A percentile compares a stretch with the other conserved stretches of the same genome.
Evolutionary conservation across 1,284 basidiomycete species (phyloP).

Genomic region (Calocybe gambosa): DNA sequence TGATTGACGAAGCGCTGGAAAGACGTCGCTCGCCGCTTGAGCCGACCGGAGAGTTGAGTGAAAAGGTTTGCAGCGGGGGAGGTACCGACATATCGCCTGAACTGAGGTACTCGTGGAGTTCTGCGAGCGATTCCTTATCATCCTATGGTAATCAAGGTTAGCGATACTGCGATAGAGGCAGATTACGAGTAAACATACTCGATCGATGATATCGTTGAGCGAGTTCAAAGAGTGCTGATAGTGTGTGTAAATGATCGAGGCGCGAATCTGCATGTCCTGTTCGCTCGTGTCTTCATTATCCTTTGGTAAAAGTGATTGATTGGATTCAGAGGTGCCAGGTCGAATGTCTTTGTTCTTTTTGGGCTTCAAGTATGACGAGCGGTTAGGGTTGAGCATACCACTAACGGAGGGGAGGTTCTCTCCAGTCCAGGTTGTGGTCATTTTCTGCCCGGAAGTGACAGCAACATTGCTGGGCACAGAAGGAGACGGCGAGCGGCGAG

Average conservation of each 20-base stretch:
- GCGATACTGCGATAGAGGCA: constrained; percentile 6
- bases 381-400: constrained; percentile 39
- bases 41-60: constrained; percentile 12
- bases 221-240: constrained; percentile 75
- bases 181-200: constrained; percentile 33
- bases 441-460: constrained; percentile 10
- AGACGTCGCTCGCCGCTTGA: constrained; percentile 23
- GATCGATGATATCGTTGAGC: constrained; percentile 66
- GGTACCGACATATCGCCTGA: constrained; percentile 24
- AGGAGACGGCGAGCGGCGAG: constrained; percentile 41
- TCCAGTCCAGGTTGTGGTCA: constrained; percentile 16
- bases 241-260: constrained; percentile 59
- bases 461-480: constrained; percentile 18
- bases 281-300: constrained; percentile 6
- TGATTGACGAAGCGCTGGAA: constrained; percentile 36
- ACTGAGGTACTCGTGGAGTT: constrained; percentile 65
- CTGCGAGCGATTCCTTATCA: constrained; percentile 64
- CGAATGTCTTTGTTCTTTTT: constrained; percentile 38
- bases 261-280: constrained; percentile 8
- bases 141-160: constrained; percentile 39
- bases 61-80: constrained; percentile 13
- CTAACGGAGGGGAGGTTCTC: constrained; percentile 17
- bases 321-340: constrained; percentile 53
- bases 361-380: constrained; percentile 39
- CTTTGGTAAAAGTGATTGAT: constrained; percentile 39